Base-by-base conservation (phyloP, 225 moss, liverwort and hornwort species). In the Polytrichum commune region DNA sequence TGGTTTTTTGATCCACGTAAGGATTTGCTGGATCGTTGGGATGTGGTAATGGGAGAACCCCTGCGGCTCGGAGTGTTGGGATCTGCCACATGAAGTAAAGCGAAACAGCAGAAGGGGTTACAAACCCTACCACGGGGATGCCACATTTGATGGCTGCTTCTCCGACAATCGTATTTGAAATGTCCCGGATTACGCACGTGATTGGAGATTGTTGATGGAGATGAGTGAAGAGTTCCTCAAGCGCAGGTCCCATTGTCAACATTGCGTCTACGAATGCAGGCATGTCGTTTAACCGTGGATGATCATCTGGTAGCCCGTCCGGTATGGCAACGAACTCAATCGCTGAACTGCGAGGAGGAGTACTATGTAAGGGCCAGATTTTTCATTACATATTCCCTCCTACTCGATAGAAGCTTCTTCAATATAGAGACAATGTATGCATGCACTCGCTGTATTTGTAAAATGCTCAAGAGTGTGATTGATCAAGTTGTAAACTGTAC, bases 101-200 rank as follows among this genome's bases (percentile, higher is more conserved):
- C 4, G 66, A 27, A 32, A 85, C 57, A 22, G 79, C 79, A 22
- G 85, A 85, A 16, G 77, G 18, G 0, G 85, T 74, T 0, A 24
- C 28, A 5, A 82, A 72, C 19, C 62, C 79, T 6, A 79, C 79
- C 4, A 79, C 71, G 0, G 82, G 82, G 63, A 85, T 77, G 27
- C 65, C 74, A 0, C 81, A 22, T 29, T 74, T 80, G 32, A 58
- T 68, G 0, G 74, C 83, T 4, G 10, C 0, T 0, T 24, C 38
- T 6, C 80, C 77, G 1, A 7, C 9, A 7, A 64, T 71, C 23
- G 74, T 57, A 9, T 77, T 71, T 7, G 66, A 57, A 5, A 32
- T 18, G 60, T 83, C 79, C 4, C 79, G 74, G 67, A 80, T 75
- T 0, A 84, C 30, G 63, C 77, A 84, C 18, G 72, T 75, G 53